Base-by-base conservation (phyloP, 2,329 filamentous ascomycete genomes). In the Tothia fuscella region DNA sequence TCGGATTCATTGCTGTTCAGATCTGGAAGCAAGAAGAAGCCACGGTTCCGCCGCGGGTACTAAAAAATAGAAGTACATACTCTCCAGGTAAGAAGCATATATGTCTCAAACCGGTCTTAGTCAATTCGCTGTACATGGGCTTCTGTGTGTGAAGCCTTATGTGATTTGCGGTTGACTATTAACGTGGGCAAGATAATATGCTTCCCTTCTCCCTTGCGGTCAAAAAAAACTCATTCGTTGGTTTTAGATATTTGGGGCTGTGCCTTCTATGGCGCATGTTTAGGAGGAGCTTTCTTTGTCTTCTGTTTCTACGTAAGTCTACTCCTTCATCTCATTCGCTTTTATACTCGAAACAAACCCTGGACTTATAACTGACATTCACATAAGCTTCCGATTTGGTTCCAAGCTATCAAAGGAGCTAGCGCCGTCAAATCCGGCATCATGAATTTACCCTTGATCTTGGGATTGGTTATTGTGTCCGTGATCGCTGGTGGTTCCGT, bases 381-480 rank as follows among this genome's bases (percentile, higher is more conserved):
- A 6, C n/a, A n/a, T 4, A 43, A 48, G 26, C 43, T 20, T 56
- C 61, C 52, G 44, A 68, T 61, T 58, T 67, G 63, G 67, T 70
- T 63, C 60, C 64, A 69, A 47, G 65, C 66, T 14, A 66, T 70
- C 54, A 65, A 70, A 46, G 63, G 63, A 6, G 60, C 56, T 2
- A 58, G 56, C 0, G 64, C 67, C 4, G 61, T 61, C 19, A 62
- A 64, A 31, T 68, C 65, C 19, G 66, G 65, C 16, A 67, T 70
- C 47, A 63, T 63, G 56, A 67, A 66, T 45, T 54, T 70, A 4
- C 65, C 66, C 12, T 55, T 66, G 41, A 62, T 69, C 38, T 58
- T 70, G 20, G 58, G 58, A 24, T 53, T 67, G 21, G 64, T 69
- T 48, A 45, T 68, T 50, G 46, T 64, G 42, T 63, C 62, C 40